Base-by-base conservation (phyloP, 768 basidiomycete species). In the Leucogyrophana mollusca region DNA sequence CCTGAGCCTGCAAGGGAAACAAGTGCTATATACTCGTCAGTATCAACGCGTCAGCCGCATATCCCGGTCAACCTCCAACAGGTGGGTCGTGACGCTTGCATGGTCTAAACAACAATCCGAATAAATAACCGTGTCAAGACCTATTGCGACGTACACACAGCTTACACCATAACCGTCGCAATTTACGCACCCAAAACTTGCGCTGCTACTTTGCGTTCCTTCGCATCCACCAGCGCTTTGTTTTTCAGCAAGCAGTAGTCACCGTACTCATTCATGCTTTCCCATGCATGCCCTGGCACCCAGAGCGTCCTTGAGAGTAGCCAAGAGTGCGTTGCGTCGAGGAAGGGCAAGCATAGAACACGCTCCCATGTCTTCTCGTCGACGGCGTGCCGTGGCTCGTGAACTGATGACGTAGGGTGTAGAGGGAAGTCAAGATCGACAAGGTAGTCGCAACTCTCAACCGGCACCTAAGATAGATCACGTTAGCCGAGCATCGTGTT, bases 211-310 rank as follows among this genome's bases (percentile, higher is more conserved):
- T 50, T 48, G 4, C 37, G 50, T 42, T 66, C 66, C 52, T 68
- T 67, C 27, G 11, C 44, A 40, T 41, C 34, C 30, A 68, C 49
- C 14, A 41, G 57, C 50, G 60, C 69, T 55, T 64, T 78, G 53
- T 91, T 85, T 64, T 76, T 82, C 50, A 99, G 72, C 51, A 99
- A 61, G 63, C 94, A 96, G 62, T 92, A 96, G 57, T 97, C 91
- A 2, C 95, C 95, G 64, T 78, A 96, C 47, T 76, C 76, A 60
- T 95, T 91, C 53, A 67, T 66, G 20, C 65, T 67, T 52, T 85
- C 79, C 85, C 91, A 90, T 49, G 66, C 67, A 37, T 73, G 62
- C 10, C 83, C 80, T 6, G 94, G 95, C 33, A 89, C 60, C 85
- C 88, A 95, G 47, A 97, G 72, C 21, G 82, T 77, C 42, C 95